Base-by-base conservation (phyloP, 129 eudicot species). In the Escallonia rubra region DNA sequence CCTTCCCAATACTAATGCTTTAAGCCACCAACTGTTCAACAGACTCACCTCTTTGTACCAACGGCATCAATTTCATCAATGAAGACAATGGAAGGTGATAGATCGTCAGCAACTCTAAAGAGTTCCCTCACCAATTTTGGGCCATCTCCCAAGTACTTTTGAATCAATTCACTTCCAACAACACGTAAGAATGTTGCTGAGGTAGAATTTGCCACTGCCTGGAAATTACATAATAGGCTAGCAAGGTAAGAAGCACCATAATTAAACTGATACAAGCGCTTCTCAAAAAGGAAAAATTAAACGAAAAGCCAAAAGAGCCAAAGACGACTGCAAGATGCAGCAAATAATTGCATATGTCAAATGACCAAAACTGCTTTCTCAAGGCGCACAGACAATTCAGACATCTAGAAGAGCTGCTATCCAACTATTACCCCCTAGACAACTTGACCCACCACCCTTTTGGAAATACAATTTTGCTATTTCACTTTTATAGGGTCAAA, bases 181-280 rank as follows among this genome's bases (percentile, higher is more conserved):
- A 92, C 98, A 60, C 98, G 98, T 67, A 92, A 71, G 83, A 92
- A 92, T 47, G 98, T 89, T 69, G 98, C 98, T 8, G 96, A 86
- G 41, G 98, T 92, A 34, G 96, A 89, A 76, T 92, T 92, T 68
- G 98, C 98, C 63, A 92, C 98, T 3, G 98, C 98, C 96, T 92
- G 70, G 66, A 72, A 4, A 70, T 43, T 40, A 64, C 4, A 67
- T 59, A 23, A 39, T 14, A 69, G 65, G 15, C 15, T 5, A 54
- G 4, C 6, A 8, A 57, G 61, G 15, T 34, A 57, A 34, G 61
- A 57, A 2, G 14, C 34, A 23, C 0, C 34, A 23, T 23, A 23
- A 23, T 23, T 23, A 23, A 23, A 23, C 34, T 23, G 34, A 23
- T 23, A 23, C 34, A 23, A 23, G 34, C 34, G 34, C 34, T 23